Evolutionary conservation across 805 yeast genomes (phyloP), one percentile per base, ranked within the genome.

Genomic region (Hanseniaspora taiwanica): DNA sequence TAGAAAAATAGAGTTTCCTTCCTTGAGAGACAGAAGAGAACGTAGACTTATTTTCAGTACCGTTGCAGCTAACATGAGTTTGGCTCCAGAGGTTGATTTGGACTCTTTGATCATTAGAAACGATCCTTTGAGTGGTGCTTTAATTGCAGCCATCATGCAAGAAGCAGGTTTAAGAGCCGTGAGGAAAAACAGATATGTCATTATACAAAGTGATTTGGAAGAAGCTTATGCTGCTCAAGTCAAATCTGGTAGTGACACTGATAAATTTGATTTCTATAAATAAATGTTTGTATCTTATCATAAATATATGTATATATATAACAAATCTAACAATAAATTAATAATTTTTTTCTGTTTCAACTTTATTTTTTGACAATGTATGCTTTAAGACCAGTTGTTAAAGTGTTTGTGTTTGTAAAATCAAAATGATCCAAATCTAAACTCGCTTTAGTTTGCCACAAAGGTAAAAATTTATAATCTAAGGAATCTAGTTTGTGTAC

Each of bases 131-230:
- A 84, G 96, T 27, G 99, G 99, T 56, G 98, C 94, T 10, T 74
- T 89, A 42, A 91, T 91, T 57, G 97, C 99, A 13, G 98, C 98
- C 14, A 89, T 91, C 51, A 91, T 91, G 98, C 99, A 91, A 72
- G 99, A 93, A 65, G 99, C 99, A 21, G 99, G 99, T 50, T 72
- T 91, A 51, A 77, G 98, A 52, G 99, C 99, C 2, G 97, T 91
- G 36, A 81, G 99, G 68, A 91, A 89, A 68, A 91, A 91, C 63
- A 76, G 99, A 65, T 91, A 93, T 61, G 94, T 91, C 63, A 93
- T 91, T 49, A 69, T 93, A 55, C 97, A 91, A 65, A 78, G 80
- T 57, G 99, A 91, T 66, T 69, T 91, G 58, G 99, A 91, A 61
- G 99, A 91, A 66, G 98, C 98, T 6, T 91, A 91, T 66, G 81